Percentiles rank a stretch among this genome's conserved stretches.
phyloP scores from a whole-genome alignment of 1,139 yeast species.

The Magnusiomyces sp. region DNA sequence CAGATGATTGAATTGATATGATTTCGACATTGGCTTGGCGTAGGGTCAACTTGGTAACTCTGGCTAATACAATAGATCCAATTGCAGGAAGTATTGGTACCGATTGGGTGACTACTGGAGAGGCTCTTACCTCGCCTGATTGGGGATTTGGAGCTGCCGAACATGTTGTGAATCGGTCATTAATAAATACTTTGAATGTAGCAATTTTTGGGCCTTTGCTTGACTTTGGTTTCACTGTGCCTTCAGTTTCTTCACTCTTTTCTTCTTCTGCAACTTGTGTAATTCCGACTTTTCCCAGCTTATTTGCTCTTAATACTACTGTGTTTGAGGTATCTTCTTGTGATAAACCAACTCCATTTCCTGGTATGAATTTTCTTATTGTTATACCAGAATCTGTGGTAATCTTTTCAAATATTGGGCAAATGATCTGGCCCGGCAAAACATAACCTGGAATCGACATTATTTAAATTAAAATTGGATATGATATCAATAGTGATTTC shows the following conservation, averaged over 20 bases:
- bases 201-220: conserved; percentile 4
- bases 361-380: conserved; percentile 6
- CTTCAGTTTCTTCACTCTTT: no score
- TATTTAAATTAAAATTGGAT: neutral
- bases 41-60: conserved; percentile 56
- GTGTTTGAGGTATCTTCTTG: conserved; percentile 6
- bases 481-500: neutral
- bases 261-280: no score
- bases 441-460: conserved; percentile 38
- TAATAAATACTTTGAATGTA: conserved; percentile 28
- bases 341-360: conserved; percentile 33
- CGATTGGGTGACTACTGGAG: conserved; percentile 14
- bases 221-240: no score
- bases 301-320: no score
- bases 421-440: conserved; percentile 69
- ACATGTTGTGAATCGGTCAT: conserved; percentile 26
- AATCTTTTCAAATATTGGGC: conserved; percentile 36
- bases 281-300: no score
- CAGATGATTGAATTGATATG: conserved; percentile 43
- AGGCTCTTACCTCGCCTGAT: conserved; percentile 7
- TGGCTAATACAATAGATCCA: conserved; percentile 72
- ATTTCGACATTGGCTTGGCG: conserved; percentile 80
- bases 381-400: conserved; percentile 10
- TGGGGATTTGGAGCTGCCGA: neutral
- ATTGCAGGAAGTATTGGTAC: conserved; percentile 61